phyloP scores from a whole-genome alignment of 83 land plant species.

The Picea abies region DNA sequence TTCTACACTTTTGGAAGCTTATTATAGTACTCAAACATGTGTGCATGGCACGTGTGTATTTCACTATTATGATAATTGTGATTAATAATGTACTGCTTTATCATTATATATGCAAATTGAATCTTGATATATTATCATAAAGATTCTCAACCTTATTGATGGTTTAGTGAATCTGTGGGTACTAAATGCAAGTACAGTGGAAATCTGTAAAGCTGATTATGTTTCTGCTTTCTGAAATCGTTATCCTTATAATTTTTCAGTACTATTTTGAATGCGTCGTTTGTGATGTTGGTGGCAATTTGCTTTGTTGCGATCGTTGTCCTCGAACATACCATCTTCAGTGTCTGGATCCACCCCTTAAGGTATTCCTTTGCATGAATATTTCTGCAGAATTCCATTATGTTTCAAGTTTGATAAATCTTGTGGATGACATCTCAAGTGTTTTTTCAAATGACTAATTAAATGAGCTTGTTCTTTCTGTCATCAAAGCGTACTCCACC shows the following conservation, averaged over 20 bases:
- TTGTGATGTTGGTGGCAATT: conserved; percentile 94
- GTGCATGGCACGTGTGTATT: no score
- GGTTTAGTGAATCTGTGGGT: neutral
- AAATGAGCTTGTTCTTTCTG: neutral
- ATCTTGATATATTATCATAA: neutral
- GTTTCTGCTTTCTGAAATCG: neutral
- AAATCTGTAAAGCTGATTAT: conserved; percentile 2
- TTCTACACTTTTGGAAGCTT: conserved; percentile 7
- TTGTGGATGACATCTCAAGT: neutral
- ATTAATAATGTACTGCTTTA: conserved; percentile 5
- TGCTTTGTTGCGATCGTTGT: conserved; percentile 95
- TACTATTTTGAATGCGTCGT: conserved; percentile 93
- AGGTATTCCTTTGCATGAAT: conserved; percentile 54
- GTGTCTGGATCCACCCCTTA: conserved; percentile 92
- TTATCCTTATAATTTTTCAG: conserved; percentile 34
- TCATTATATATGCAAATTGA: neutral
- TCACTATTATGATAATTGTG: neutral
- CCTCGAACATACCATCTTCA: conserved; percentile 97
- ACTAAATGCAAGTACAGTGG: conserved; percentile 1
- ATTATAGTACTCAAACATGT: neutral
- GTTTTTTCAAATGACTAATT: neutral
- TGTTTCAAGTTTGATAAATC: neutral
- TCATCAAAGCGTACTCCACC: conserved; percentile 70
- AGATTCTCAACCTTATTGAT: neutral
- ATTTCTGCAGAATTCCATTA: neutral